Evolutionary conservation across 2,329 filamentous ascomycete genomes (phyloP).

Genomic region (Colletotrichum kahawae): DNA sequence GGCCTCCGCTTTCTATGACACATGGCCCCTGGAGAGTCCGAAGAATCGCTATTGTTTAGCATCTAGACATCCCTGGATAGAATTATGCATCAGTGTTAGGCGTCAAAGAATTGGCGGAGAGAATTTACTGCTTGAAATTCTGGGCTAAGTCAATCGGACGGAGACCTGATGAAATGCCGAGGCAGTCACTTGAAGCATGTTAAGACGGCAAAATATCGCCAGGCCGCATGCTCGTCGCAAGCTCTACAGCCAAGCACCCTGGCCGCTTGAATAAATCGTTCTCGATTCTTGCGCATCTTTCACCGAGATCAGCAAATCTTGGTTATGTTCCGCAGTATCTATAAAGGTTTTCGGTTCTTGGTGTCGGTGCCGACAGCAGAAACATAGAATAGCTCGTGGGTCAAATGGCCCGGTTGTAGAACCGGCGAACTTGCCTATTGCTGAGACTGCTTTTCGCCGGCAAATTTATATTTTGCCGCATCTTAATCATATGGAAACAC

Average conservation of each 20-base stretch:
- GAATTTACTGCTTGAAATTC: no score
- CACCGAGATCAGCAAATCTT: not conserved
- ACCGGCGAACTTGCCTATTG: not conserved
- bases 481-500: not conserved
- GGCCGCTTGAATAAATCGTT: not conserved
- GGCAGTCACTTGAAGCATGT: not conserved
- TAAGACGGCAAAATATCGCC: not conserved
- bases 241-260: not conserved
- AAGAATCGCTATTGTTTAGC: not conserved
- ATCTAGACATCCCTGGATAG: no score
- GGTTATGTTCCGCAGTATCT: not conserved
- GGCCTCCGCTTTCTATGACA: not conserved
- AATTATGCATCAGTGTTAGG: no score
- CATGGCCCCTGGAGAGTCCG: not conserved
- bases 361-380: not conserved
- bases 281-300: not conserved
- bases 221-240: not conserved
- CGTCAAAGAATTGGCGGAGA: no score
- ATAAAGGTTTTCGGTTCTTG: not conserved
- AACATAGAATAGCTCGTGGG: not conserved
- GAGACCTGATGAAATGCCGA: not conserved
- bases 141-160: not conserved
- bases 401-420: not conserved
- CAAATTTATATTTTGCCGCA: not conserved
- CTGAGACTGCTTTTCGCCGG: not conserved